Base-by-base conservation (phyloP, 2,329 filamentous ascomycete genomes). In the Coniochaeta ligniaria region DNA sequence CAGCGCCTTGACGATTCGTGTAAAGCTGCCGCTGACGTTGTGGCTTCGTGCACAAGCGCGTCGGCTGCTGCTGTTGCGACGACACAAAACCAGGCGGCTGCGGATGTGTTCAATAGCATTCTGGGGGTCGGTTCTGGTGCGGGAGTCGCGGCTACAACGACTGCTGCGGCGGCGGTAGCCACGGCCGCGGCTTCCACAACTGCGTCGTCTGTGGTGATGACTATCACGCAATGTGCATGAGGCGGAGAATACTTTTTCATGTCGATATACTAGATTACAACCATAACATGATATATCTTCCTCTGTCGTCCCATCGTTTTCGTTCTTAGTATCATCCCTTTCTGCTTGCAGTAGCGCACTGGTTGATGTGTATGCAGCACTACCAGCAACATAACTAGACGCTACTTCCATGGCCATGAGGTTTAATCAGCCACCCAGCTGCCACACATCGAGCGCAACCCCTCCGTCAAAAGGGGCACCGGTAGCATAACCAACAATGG, bases 1-100 rank as follows among this genome's bases (percentile, higher is more conserved):
- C 67, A 72, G 59, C 76, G 76, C 61, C 68, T 79, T 16, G 63
- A 65, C 28, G 72, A 63, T 54, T 62, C 68, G 14, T 76, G 74
- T 63, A 69, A 72, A 26, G 74, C 73, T 1, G 59, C 66, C 5
- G 66, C 66, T n/a, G 68, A 64, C 33, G 66, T 63, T n/a, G 62
- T 66, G 61, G 62, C 65, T 6, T 65, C 63, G 14, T 72, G 68
- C 60, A 66, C 68, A 7, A 66, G 63, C 59, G 68, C 67, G 14
- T 67, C 65, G 16, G 61, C 66, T 1, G 68, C 70, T 6, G 69
- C 70, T 8, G 65, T 67, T 1, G 67, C 66, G 28, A 65, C 68
- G 0, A 64, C 62, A 4, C 68, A 70, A 66, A 66, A 71, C 62
- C 73, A 75, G 64, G 69, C 64, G 6, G 67, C 67, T 26, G 70